Evolutionary conservation across 208 protist species (phyloP).

Genomic region (Leishmania lainsoni): DNA sequence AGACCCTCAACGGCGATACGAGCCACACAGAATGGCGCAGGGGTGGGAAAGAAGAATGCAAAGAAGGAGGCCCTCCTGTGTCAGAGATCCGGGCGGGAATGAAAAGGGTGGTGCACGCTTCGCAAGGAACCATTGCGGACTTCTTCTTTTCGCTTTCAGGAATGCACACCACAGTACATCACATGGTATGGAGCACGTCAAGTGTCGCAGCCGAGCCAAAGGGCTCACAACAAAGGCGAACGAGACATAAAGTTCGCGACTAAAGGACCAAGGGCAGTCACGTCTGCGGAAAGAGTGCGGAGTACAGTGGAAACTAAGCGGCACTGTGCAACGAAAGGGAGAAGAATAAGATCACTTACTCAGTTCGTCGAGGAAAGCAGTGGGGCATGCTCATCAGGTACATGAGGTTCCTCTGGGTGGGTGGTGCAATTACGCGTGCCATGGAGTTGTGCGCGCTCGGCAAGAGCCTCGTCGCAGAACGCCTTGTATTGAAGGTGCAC

Average conservation of each 20-base stretch:
- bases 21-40: not conserved
- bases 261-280: not conserved
- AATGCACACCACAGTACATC: not conserved
- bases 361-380: not conserved
- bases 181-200: not conserved
- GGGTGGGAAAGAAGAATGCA: not conserved
- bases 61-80: not conserved
- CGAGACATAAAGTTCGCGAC: no score
- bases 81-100: not conserved
- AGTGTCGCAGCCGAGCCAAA: no score
- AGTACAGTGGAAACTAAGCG: not conserved
- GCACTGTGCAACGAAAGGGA: not conserved
- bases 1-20: not conserved
- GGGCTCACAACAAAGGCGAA: not conserved
- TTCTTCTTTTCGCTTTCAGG: not conserved
- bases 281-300: not conserved
- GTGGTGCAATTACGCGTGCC: not conserved
- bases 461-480: slow-evolving; percentile 41
- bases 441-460: slow-evolving; percentile 14
- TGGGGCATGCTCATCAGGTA: slow-evolving; percentile 5
- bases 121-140: not conserved
- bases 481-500: slow-evolving; percentile 55
- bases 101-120: not conserved
- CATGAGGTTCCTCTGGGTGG: not conserved
- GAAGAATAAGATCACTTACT: not conserved